Base-by-base conservation (phyloP, 768 basidiomycete species). In the Leccinum boreale region DNA sequence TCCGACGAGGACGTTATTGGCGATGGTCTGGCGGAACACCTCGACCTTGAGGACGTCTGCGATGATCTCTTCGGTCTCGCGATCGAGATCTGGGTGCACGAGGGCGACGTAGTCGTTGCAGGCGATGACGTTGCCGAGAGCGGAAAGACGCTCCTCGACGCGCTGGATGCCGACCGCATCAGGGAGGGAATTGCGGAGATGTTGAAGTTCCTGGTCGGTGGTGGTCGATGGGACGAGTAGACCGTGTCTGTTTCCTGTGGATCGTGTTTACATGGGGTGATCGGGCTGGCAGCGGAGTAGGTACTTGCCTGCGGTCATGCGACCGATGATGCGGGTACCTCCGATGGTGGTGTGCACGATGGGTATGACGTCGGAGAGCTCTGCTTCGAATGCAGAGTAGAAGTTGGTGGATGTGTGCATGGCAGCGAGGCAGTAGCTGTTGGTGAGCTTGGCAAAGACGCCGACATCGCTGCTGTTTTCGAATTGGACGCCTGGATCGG, bases 61-160 rank as follows among this genome's bases (percentile, higher is more conserved):
- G 75, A 99, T 98, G 77, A 99, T 98, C 75, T 99, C 97, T 71
- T 99, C 97, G 23, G 97, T 99, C 76, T 98, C 97, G 60, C 97
- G 86, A 77, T 98, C 97, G 59, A 98, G 78, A 64, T 99, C 97
- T 8, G 97, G 97, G 73, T 99, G 97, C 24, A 98, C 97, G 65
- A 99, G 88, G 8, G 97, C 97, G 64, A 99, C 96, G 68, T 98
- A 91, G 77, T 99, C 97, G 74, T 98, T 99, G 77, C 92, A 95
- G 12, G 93, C 94, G 72, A 99, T 95, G 60, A 99, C 96, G 71
- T 99, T 99, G 23, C 97, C 97, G 26, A 99, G 86, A 0, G 97
- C 97, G 19, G 93, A 96, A 60, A 99, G 80, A 28, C 97, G 89
- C 77, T 98, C 97, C 72, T 99, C 97, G 55, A 99, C 89, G 19